Base-by-base conservation (phyloP, 2,329 filamentous ascomycete genomes). In the Fusarium azukiicola region DNA sequence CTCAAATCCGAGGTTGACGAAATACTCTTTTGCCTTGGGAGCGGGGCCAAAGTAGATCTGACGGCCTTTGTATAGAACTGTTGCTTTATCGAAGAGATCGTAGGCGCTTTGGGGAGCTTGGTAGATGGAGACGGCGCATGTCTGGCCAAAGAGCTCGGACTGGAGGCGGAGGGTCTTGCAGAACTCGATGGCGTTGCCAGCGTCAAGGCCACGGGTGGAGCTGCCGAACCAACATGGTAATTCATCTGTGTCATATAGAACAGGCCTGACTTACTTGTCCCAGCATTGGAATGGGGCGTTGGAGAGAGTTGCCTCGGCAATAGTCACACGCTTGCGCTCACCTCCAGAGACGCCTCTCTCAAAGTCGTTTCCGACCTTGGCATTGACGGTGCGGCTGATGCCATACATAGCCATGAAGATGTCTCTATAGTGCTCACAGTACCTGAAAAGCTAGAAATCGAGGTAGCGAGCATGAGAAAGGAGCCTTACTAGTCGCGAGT, bases 321-420 rank as follows among this genome's bases (percentile, higher is more conserved):
- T 86, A 2, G 81, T 85, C 14, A 86, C 89, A 7, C 88, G 82
- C 74, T 87, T 87, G 14, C 89, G 84, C 83, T 93, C 91, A 73
- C 91, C 91, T 76, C 91, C 91, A 74, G 87, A 89, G 1, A 92
- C 90, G 14, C 80, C 78, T 9, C 94, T 92, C 27, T 95, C 87
- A 82, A 92, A 95, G 83, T 95, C 94, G 86, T 95, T 94, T 40
- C 94, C 94, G 21, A 96, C 93, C 16, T 90, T 89, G 5, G 94
- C 95, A 86, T 95, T 93, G 84, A 93, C 84, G 1, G 94, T 95
- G 84, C 95, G 94, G 16, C 90, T 90, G 79, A 96, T 94, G 74
- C 94, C 94, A 74, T 94, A 95, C 84, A 94, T 92, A 78, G 94
- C 93, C 94, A 95, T 95, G 74, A 94, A 91, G 50, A 95, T 93